A percentile compares a stretch with the other conserved stretches of the same genome.
phyloP scores from a whole-genome alignment of 2,329 filamentous ascomycete genomes.

The Arthroderma uncinatum region DNA sequence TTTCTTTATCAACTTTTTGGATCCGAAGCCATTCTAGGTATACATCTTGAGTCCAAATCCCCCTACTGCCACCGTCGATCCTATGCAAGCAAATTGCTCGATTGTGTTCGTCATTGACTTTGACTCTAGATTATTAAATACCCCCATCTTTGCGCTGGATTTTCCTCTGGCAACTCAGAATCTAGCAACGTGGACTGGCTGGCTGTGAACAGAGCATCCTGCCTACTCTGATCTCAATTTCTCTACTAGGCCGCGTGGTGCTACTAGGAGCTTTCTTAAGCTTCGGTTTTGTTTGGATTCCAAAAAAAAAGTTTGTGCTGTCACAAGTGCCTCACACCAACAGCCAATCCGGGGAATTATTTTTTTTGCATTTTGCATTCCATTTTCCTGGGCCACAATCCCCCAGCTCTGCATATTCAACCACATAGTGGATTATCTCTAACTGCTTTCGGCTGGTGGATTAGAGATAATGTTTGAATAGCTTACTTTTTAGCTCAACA shows the following conservation, averaged over 20 bases:
- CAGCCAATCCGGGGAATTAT: constrained; percentile 4
- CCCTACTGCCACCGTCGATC: constrained; percentile 11
- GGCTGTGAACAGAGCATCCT: not conserved
- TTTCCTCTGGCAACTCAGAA: not conserved
- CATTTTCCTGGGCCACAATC: constrained; percentile 1
- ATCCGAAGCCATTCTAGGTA: constrained; percentile 2
- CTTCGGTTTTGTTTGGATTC: not conserved
- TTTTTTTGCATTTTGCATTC: not conserved
- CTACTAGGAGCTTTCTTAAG: not conserved
- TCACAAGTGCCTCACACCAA: constrained; percentile 4
- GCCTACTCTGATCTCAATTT: not conserved
- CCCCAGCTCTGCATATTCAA: constrained; percentile 3
- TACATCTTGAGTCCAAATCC: constrained; percentile 3
- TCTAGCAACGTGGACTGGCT: not conserved
- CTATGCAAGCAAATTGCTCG: not conserved
- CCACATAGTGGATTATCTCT: constrained; percentile 5
- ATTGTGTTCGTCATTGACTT: constrained; percentile 1
- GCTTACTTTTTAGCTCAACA: constrained; percentile 2
- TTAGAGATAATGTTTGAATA: constrained; percentile 5
- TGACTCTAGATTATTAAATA: constrained; percentile 4
- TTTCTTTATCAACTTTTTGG: constrained; percentile 6
- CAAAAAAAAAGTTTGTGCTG: constrained; percentile 1
- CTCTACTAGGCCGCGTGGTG: not conserved
- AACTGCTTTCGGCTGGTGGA: not conserved
- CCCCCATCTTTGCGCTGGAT: not conserved